Base-by-base conservation (phyloP, 306 rosid species). In the Prosopis cineraria region DNA sequence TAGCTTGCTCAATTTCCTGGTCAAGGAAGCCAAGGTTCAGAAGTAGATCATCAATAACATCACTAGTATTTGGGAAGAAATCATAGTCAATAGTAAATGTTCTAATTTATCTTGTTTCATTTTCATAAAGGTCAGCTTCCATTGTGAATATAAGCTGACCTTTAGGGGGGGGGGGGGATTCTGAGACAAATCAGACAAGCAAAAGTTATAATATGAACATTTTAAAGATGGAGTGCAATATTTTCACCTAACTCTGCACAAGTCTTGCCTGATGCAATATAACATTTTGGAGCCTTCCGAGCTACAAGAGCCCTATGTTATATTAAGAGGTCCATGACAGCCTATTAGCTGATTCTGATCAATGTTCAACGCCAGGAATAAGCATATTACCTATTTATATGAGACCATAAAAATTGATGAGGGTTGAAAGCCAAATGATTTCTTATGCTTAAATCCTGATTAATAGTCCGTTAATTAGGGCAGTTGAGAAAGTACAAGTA, bases 1-100 rank as follows among this genome's bases (percentile, higher is more conserved):
- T 85, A 37, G 98, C 97, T 72, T 92, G 99, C 59, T 88, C 97
- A 74, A 82, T 44, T 80, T 89, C 93, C 98, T 95, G 89, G 63
- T 70, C 25, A 48, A 71, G 44, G 47, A 22, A 39, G 10, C 25
- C 27, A 1, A 7, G 43, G 45, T 31, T 43, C 33, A 41, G 22
- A 41, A 81, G 53, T 60, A 14, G 25, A 19, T 43, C 37, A 40
- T 79, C 70, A 22, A 41, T 41, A 62, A 25, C 72, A 40, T 40
- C 0, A 36, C 16, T 64, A 10, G 47, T 9, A 43, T 70, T 29
- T 25, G 73, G 55, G 27, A 81, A 67, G 29, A 62, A 62, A 62
- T 72, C 4, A 52, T 27, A 66, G 60, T 72, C 52, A 70, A 70
- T 20, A 62, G 65, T 63, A 34, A 19, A 58, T 25, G 68, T 67